These are phyloP conservation scores for Stentor roeselii DNA, from an alignment of 73 alveolate genomes.

Conservation along the genomic window DNA sequence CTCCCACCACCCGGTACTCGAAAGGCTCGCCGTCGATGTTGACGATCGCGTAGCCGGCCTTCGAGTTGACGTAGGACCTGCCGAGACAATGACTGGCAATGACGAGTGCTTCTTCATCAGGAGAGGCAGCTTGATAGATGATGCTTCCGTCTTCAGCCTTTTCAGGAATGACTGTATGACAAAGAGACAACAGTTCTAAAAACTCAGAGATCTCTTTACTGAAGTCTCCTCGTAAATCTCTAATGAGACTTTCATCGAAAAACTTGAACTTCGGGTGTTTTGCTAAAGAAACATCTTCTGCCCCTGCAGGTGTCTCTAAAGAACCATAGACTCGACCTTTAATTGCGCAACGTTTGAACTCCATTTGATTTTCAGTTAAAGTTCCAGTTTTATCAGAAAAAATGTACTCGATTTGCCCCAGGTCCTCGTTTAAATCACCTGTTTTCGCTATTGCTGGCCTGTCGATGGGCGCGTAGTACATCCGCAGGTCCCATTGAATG, in stretches of 20 bases:
- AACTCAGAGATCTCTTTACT: conserved; percentile 32
- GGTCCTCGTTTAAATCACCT: conserved; percentile 77
- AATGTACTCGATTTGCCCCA: conserved; percentile 67
- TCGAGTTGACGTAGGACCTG: neutral
- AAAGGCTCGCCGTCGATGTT: conserved; percentile 29
- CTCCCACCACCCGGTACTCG: conserved; percentile 62
- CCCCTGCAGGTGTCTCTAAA: neutral
- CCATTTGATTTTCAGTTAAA: conserved; percentile 63
- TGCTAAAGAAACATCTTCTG: neutral
- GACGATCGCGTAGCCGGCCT: neutral
- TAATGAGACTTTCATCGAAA: neutral
- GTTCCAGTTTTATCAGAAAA: conserved; percentile 74
- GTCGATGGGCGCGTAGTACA: conserved; percentile 37
- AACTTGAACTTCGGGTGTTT: conserved; percentile 15
- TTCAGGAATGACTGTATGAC: conserved; percentile 70
- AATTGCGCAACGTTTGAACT: conserved; percentile 37
- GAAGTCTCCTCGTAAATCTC: neutral
- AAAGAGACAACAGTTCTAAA: conserved; percentile 51
- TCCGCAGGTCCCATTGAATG: conserved; percentile 43
- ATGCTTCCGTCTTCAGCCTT: conserved; percentile 21
- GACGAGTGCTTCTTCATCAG: conserved; percentile 42
- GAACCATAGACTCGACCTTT: conserved; percentile 5
- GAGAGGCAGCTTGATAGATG: conserved; percentile 30
- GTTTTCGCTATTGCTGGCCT: conserved; percentile 58
- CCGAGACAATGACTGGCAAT: conserved; percentile 36